These are phyloP conservation scores for Anacardium occidentale DNA, from an alignment of 345 rosid species.

Conservation along the genomic window DNA sequence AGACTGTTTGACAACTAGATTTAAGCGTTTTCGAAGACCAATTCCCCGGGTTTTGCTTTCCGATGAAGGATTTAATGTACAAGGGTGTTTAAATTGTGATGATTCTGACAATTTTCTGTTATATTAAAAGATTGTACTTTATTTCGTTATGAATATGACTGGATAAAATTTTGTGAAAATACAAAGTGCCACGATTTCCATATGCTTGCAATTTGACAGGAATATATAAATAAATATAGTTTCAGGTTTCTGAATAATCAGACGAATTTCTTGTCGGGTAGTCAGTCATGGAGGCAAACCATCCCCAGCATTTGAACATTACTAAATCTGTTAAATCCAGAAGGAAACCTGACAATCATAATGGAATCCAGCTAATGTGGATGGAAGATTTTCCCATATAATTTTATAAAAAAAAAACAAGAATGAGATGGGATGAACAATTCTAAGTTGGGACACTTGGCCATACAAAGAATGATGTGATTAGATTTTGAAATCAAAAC, in stretches of 20 bases:
- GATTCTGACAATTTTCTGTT: too few species aligned
- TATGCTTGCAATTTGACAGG: not conserved
- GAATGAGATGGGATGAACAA: not conserved
- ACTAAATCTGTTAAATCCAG: not conserved
- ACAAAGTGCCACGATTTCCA: too few species aligned
- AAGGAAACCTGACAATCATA: not conserved
- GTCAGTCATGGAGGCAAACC: not conserved
- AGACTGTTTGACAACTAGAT: not conserved
- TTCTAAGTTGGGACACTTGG: not conserved
- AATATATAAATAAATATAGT: not conserved
- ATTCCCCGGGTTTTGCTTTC: too few species aligned
- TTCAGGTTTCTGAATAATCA: not conserved
- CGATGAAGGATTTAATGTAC: not conserved
- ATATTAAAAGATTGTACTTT: too few species aligned
- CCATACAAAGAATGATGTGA: too few species aligned
- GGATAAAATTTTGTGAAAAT: too few species aligned
- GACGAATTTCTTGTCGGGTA: not conserved
- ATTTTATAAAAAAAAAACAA: not conserved
- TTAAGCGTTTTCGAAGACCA: too few species aligned
- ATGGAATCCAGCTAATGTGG: not conserved
- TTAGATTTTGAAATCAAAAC: slow-evolving; percentile 5
- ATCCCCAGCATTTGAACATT: not conserved
- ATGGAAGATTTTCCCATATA: not conserved
- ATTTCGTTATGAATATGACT: too few species aligned
- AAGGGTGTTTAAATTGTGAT: not conserved